Conservation (phyloP, 768 basidiomycete species). For the Coprinopsis cinerea region DNA sequence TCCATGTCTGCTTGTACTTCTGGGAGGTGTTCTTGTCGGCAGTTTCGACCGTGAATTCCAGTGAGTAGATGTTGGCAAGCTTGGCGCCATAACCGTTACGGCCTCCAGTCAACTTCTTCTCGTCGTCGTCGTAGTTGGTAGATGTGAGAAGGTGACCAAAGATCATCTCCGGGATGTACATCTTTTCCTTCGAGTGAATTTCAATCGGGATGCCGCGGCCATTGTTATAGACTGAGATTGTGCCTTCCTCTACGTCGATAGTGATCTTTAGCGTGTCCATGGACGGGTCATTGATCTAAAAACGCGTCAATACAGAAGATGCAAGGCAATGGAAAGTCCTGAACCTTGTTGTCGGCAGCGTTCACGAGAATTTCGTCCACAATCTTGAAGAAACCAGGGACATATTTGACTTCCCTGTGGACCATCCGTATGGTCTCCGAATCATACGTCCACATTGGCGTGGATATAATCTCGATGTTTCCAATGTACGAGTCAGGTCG, state of each 20-base stretch:
- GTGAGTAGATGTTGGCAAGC: constrained; percentile 96
- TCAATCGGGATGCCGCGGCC: constrained; percentile 96
- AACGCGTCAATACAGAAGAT: not conserved
- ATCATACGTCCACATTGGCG: constrained; percentile 94
- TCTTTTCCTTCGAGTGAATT: constrained; percentile 87
- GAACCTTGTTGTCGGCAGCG: constrained; percentile 97
- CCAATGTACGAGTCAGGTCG: constrained; percentile 96
- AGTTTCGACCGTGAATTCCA: constrained; percentile 93
- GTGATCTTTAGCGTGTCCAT: constrained; percentile 92
- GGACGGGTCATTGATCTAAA: constrained; percentile 80
- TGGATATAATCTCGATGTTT: constrained; percentile 83
- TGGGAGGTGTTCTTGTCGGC: constrained; percentile 80
- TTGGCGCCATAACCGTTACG: constrained; percentile 99
- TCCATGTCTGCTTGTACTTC: constrained; percentile 96
- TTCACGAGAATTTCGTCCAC: constrained; percentile 99
- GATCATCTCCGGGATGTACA: constrained; percentile 95
- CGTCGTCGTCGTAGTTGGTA: constrained; percentile 97
- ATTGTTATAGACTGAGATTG: constrained; percentile 93
- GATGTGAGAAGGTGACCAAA: constrained; percentile 93
- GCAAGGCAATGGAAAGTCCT: too few species aligned
- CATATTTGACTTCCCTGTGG: constrained; percentile 77
- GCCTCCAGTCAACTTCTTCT: constrained; percentile 98
- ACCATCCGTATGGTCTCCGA: constrained; percentile 79
- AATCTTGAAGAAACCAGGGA: constrained; percentile 99
- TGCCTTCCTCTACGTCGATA: constrained; percentile 77